Conservation (phyloP, 2,329 filamentous ascomycete species). For the Fusarium sp. region DNA sequence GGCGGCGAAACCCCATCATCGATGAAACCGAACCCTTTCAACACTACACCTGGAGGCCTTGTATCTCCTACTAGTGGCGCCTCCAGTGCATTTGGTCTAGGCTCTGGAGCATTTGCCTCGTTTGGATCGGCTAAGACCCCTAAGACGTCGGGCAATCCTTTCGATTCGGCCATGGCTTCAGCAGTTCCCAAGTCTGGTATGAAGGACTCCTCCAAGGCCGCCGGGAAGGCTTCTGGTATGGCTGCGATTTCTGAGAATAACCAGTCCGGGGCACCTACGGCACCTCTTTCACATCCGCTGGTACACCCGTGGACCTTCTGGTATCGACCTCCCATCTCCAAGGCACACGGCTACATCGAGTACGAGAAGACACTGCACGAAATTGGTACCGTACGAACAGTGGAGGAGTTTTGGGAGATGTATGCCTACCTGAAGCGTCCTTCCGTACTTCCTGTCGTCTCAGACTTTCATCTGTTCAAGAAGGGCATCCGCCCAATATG, state of each 20-base stretch:
- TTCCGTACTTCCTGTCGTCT: slow-evolving; percentile 87
- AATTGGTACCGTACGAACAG: slow-evolving; percentile 82
- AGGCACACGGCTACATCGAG: slow-evolving; percentile 86
- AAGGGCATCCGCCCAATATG: slow-evolving; percentile 96
- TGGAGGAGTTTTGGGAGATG: slow-evolving; percentile 90
- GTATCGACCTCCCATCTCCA: slow-evolving; percentile 96
- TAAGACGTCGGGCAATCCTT: slow-evolving; percentile 83
- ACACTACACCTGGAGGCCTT: slow-evolving; percentile 72
- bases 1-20: slow-evolving; percentile 74
- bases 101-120: slow-evolving; percentile 96
- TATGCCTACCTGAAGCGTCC: slow-evolving; percentile 92
- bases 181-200: slow-evolving; percentile 48
- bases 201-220: slow-evolving; percentile 49
- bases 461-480: slow-evolving; percentile 98
- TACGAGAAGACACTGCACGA: slow-evolving; percentile 97
- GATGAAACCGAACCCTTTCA: slow-evolving; percentile 80
- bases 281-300: slow-evolving; percentile 65
- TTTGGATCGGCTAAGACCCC: slow-evolving; percentile 84
- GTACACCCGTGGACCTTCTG: slow-evolving; percentile 95
- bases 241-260: slow-evolving; percentile 59
- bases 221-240: slow-evolving; percentile 52
- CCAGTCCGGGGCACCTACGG: slow-evolving; percentile 50
- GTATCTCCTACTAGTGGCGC: slow-evolving; percentile 66
- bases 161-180: slow-evolving; percentile 76
- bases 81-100: slow-evolving; percentile 91